Base-by-base conservation (phyloP, 371 early-diverging fungal genomes). In the Coemansia sp. region DNA sequence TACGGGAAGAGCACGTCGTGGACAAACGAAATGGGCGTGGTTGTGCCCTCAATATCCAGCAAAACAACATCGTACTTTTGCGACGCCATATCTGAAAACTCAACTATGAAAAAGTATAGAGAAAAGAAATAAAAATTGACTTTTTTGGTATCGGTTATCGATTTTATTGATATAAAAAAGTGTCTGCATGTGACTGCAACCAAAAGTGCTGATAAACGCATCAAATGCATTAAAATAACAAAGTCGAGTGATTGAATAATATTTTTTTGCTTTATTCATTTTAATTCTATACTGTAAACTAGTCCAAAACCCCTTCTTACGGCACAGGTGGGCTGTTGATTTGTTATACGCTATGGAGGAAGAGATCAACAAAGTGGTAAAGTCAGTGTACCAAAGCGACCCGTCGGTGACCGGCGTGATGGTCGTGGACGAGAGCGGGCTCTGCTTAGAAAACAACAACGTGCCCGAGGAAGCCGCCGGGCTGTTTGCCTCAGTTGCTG, bases 1-100 rank as follows among this genome's bases (percentile, higher is more conserved):
- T 91, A 93, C 5, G 96, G 95, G 69, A 97, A 95, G 78, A 97
- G 81, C 20, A 84, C 84, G 59, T 94, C 93, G 75, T 94, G 92
- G 18, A 97, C 96, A 85, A 96, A 97, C 11, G 94, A 88, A 55
- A 97, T 94, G 23, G 96, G 93, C 2, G 95, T 95, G n/a, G 95
- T 96, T 5, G 98, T 97, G 23, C 98, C 96, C 78, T 97, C 96
- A 71, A 96, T 93, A 69, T 96, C 95, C 26, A 92, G 82, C 55
- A 96, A 54, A 23, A 79, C 77, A 11, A 59, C 62, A 8, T 70
- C 67, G 60, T 75, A 75, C 33, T 18, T 3, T 4, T 3, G 16
- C 23, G 20, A 9, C 1, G 30, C 7, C 56, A 42, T 47, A 25
- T 28, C 28, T 21, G n/a, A n/a, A 47, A 20, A 57, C 14, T n/a